Conservation (phyloP, 768 basidiomycete genomes). For the Gyrodon lividus region DNA sequence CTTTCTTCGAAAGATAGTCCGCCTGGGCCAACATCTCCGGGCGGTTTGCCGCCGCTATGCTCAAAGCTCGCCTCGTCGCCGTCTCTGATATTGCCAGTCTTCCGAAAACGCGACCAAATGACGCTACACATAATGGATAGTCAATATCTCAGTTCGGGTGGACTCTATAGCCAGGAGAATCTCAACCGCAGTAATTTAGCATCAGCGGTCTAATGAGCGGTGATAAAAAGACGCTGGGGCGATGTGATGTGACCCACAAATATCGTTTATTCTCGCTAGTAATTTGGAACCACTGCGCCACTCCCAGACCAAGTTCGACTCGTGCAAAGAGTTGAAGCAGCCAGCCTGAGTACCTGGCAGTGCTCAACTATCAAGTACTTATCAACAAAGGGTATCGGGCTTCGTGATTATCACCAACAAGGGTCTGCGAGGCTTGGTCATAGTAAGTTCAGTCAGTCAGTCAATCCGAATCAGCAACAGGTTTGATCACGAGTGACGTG, state of each 20-base stretch:
- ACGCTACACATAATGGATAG: slow-evolving; percentile 9
- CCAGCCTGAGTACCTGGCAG: too few relatives aligned
- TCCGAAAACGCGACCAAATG: slow-evolving; percentile 5
- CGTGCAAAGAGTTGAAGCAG: slow-evolving; percentile 4
- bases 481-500: too few relatives aligned
- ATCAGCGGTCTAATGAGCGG: neutral
- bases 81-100: neutral
- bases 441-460: too few relatives aligned
- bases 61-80: neutral
- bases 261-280: neutral
- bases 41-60: slow-evolving; percentile 2
- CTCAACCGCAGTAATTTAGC: neutral
- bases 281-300: neutral
- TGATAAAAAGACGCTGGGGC: neutral
- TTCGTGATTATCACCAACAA: too few relatives aligned
- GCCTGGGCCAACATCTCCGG: slow-evolving; percentile 35
- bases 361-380: too few relatives aligned
- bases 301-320: neutral
- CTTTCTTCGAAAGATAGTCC: slow-evolving; percentile 52
- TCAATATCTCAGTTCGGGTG: neutral
- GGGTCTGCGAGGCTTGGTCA: too few relatives aligned
- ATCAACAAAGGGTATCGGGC: too few relatives aligned
- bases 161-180: neutral
- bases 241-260: neutral
- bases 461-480: too few relatives aligned